phyloP scores from a whole-genome alignment of 192 early-diverging fungal genomes.

The Linnemannia schmuckeri region DNA sequence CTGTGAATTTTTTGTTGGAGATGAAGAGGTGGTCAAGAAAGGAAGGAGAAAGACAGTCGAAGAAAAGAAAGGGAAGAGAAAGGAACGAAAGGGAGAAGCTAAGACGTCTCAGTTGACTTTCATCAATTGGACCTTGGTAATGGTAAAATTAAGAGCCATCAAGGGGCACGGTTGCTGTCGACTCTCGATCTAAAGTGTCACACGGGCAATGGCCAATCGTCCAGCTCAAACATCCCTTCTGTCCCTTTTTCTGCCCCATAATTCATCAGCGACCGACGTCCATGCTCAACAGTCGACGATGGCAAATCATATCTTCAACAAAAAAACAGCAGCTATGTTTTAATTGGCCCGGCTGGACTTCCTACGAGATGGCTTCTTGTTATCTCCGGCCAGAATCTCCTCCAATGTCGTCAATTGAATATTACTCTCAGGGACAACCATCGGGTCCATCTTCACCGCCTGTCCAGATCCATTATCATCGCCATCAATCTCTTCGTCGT shows the following conservation, averaged over 20 bases:
- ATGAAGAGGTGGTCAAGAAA: no score
- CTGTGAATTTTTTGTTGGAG: no score
- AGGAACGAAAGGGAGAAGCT: background rate
- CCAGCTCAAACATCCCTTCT: no score
- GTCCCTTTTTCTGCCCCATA: no score
- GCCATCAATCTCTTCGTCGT: background rate
- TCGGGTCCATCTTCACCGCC: background rate
- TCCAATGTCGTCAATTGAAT: conserved; percentile 33
- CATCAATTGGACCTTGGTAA: background rate
- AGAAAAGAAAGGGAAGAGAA: background rate
- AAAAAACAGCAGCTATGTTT: background rate
- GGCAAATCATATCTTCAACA: no score
- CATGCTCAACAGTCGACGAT: no score
- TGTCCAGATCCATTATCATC: background rate
- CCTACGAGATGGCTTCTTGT: conserved; percentile 36
- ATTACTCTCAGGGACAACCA: background rate
- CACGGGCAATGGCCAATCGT: no score
- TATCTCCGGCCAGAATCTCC: conserved; percentile 32
- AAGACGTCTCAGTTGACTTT: background rate
- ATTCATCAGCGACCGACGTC: no score
- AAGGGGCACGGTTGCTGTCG: no score
- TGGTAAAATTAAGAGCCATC: no score
- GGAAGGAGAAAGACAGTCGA: background rate
- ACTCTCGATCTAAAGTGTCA: no score
- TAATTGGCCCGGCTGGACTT: conserved; percentile 8